phyloP scores from a whole-genome alignment of 2,329 filamentous ascomycete species.

The Capronia epimyces region DNA sequence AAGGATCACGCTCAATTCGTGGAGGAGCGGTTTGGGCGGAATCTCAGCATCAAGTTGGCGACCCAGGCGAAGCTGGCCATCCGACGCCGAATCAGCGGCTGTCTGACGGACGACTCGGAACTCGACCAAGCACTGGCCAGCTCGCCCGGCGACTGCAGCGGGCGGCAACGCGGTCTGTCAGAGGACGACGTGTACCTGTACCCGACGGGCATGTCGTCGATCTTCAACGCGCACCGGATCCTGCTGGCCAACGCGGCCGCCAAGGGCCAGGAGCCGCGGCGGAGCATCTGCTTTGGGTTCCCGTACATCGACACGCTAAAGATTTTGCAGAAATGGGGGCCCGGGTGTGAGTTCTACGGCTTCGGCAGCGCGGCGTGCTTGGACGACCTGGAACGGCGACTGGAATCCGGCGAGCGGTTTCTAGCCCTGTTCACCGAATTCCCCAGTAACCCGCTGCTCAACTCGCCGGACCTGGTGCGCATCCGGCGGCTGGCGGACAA shows the following conservation, averaged over 20 bases:
- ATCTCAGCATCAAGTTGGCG: constrained; percentile 73
- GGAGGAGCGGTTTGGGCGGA: constrained; percentile 89
- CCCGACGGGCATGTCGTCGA: constrained; percentile 89
- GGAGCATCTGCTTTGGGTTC: constrained; percentile 92
- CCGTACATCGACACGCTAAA: constrained; percentile 96
- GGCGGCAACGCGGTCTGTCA: constrained; percentile 56
- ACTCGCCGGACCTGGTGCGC: constrained; percentile 75
- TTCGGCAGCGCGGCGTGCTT: constrained; percentile 70
- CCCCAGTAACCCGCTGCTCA: constrained; percentile 83
- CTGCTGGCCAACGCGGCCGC: constrained; percentile 60
- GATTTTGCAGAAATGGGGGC: constrained; percentile 88
- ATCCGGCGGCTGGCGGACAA: constrained; percentile 73
- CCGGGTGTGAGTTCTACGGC: constrained; percentile 83
- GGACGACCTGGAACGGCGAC: constrained; percentile 70
- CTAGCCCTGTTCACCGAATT: constrained; percentile 91
- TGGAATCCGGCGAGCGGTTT: constrained; percentile 68
- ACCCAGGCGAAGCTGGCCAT: constrained; percentile 81
- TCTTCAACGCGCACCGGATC: constrained; percentile 78
- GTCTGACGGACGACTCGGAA: constrained; percentile 67
- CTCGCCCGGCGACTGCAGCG: constrained; percentile 31
- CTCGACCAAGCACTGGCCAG: constrained; percentile 54
- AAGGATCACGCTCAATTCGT: constrained; percentile 75
- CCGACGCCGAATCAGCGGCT: constrained; percentile 79
- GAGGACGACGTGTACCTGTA: constrained; percentile 87
- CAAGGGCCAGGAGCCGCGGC: constrained; percentile 36